A percentile compares a stretch with the other conserved stretches of the same genome.
These are phyloP conservation scores for Hanseniaspora occidentalis DNA, from an alignment of 805 yeast genomes.

Conservation along the genomic window DNA sequence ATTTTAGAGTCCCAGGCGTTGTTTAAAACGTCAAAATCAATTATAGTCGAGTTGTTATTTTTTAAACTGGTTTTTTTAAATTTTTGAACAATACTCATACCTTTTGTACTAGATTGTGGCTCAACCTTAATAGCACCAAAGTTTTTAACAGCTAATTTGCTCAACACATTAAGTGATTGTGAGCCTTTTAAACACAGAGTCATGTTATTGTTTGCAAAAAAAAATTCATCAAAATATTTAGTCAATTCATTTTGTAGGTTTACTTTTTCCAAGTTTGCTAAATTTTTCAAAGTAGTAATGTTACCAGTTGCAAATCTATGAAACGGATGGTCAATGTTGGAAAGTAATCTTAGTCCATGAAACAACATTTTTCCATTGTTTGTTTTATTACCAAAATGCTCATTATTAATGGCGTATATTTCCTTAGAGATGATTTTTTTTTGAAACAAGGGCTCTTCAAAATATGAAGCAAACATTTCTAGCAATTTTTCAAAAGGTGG, in stretches of 20 bases:
- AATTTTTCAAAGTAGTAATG: slow-evolving; percentile 32
- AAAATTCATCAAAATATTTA: slow-evolving; percentile 31
- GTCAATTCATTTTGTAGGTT: slow-evolving; percentile 27
- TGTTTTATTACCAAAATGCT: slow-evolving; percentile 43
- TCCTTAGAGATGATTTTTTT: slow-evolving; percentile 34
- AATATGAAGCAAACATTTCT: slow-evolving; percentile 37
- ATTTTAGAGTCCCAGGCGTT: slow-evolving; percentile 13
- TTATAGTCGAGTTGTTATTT: not conserved
- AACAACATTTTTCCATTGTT: slow-evolving; percentile 35
- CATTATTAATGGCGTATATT: slow-evolving; percentile 50
- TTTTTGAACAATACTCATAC: not conserved
- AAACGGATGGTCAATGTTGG: slow-evolving; percentile 39
- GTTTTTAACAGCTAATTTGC: slow-evolving; percentile 34
- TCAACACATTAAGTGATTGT: slow-evolving; percentile 45
- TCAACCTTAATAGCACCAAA: slow-evolving; percentile 27
- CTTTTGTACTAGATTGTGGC: not conserved
- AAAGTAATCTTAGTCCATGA: slow-evolving; percentile 45
- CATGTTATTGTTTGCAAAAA: slow-evolving; percentile 33
- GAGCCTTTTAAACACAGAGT: slow-evolving; percentile 53
- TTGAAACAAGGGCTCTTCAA: slow-evolving; percentile 39
- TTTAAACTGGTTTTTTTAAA: not conserved
- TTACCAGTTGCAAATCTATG: slow-evolving; percentile 57
- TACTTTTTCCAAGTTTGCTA: slow-evolving; percentile 22
- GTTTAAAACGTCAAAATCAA: slow-evolving; percentile 13
- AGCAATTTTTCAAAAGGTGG: slow-evolving; percentile 33